These are phyloP conservation scores for Candida multigemmis DNA, from an alignment of 805 yeast species.

Conservation along the genomic window DNA sequence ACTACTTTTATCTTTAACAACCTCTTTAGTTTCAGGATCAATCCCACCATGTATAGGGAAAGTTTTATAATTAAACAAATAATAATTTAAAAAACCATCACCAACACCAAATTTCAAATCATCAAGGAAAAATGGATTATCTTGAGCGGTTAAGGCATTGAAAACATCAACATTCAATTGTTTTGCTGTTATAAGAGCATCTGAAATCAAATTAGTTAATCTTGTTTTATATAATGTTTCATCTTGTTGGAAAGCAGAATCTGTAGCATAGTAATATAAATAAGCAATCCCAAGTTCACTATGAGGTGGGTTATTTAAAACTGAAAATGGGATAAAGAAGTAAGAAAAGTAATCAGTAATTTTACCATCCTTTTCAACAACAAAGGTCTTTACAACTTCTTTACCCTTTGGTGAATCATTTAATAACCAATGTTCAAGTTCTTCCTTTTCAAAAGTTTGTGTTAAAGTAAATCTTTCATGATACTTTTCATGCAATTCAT, in stretches of 20 bases:
- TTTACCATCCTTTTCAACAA: constrained; percentile 56
- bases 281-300: constrained; percentile 78
- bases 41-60: constrained; percentile 79
- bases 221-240: constrained; percentile 45
- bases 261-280: constrained; percentile 81
- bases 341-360: constrained; percentile 88
- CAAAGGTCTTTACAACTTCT: constrained; percentile 69
- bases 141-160: constrained; percentile 88
- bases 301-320: constrained; percentile 56
- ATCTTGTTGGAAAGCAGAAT: constrained; percentile 35
- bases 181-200: constrained; percentile 72
- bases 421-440: constrained; percentile 74
- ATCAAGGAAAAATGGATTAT: constrained; percentile 74
- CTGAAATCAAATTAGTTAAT: constrained; percentile 52
- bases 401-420: constrained; percentile 14
- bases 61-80: constrained; percentile 83
- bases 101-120: constrained; percentile 87
- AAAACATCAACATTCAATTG: constrained; percentile 72
- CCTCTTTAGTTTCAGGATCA: constrained; percentile 41
- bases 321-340: constrained; percentile 81
- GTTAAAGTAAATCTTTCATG: constrained; percentile 64
- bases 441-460: constrained; percentile 61
- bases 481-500: constrained; percentile 48
- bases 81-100: constrained; percentile 86
- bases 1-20: constrained; percentile 50